These are phyloP conservation scores for Suillus discolor DNA, from an alignment of 768 basidiomycete genomes.

Conservation along the genomic window DNA sequence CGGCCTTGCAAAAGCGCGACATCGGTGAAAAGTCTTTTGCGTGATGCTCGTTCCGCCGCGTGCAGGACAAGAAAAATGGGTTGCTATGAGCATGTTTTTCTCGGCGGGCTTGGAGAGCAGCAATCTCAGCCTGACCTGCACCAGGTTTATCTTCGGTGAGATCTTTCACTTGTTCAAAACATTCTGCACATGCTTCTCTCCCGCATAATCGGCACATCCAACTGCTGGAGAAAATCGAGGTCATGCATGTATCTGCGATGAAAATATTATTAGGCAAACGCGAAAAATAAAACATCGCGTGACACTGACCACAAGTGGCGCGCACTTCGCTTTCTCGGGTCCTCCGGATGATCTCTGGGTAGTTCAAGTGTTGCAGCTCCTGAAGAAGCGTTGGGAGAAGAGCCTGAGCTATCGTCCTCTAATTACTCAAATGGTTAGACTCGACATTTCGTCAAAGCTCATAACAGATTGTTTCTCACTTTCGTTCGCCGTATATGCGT, in stretches of 20 bases:
- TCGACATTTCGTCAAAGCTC: background rate
- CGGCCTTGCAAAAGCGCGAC: slow-evolving; percentile 68
- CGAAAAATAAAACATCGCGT: background rate
- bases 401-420: slow-evolving; percentile 70
- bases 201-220: slow-evolving; percentile 94
- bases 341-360: slow-evolving; percentile 63
- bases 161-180: slow-evolving; percentile 69
- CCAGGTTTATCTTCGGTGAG: slow-evolving; percentile 57
- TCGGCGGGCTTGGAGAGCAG: slow-evolving; percentile 50
- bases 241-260: slow-evolving; percentile 84
- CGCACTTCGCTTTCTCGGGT: slow-evolving; percentile 82
- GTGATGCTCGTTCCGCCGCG: slow-evolving; percentile 69
- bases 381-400: slow-evolving; percentile 65
- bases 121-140: slow-evolving; percentile 49
- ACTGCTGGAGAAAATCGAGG: slow-evolving; percentile 85
- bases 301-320: slow-evolving; percentile 75
- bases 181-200: slow-evolving; percentile 86
- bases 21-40: slow-evolving; percentile 75
- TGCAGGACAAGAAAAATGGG: slow-evolving; percentile 76
- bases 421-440: slow-evolving; percentile 19
- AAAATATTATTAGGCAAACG: slow-evolving; percentile 13
- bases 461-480: slow-evolving; percentile 39
- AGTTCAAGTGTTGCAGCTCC: slow-evolving; percentile 64
- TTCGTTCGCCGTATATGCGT: slow-evolving; percentile 61
- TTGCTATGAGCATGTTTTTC: slow-evolving; percentile 67